Base-by-base conservation (phyloP, 2,329 filamentous ascomycete species). In the Ascochyta rabiei region DNA sequence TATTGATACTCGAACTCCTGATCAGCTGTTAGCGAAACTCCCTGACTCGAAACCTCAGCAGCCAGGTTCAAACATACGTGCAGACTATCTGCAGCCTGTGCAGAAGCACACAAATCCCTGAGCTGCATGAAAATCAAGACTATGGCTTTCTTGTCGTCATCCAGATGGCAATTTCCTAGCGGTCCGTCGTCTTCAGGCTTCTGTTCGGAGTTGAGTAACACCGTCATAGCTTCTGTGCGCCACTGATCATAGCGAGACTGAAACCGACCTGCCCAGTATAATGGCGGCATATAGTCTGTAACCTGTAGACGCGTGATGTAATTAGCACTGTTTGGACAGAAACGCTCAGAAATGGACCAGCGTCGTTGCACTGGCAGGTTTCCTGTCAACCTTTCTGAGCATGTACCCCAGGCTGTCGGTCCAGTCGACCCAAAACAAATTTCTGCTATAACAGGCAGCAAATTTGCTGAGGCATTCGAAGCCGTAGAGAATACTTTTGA, bases 1-100 rank as follows among this genome's bases (percentile, higher is more conserved):
- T 73, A 74, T 40, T 48, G 70, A 46, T 63, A 65, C 46, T 74
- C 72, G 35, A 72, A 74, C n/a, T 70, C 70, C 72, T 74, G 28
- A 1, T 1, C 9, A 19, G 0, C 1, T 16, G 24, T 59, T 12
- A 65, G 45, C 35, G 6, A 37, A 3, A 2, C 2, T 16, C 5
- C 15, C 3, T 16, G 7, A 18, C 1, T 31, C 13, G 28, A 30
- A 30, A 6, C 6, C 28, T 13, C 9, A 4, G 12, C 28, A 30
- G 28, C 28, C n/a, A 13, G 15, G 30, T 4, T 5, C 3, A 23
- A 13, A 49, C 62, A 37, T 63, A 73, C 72, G 62, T 70, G 73
- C 7, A 74, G 64, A 43, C 72, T 73, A 47, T 73, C 68, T 41
- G 63, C 63, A 35, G 72, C 72, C 44, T 68, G 57, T 7, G 65